phyloP scores from a whole-genome alignment of 345 rosid genomes.

The Eucalyptus pauciflora region DNA sequence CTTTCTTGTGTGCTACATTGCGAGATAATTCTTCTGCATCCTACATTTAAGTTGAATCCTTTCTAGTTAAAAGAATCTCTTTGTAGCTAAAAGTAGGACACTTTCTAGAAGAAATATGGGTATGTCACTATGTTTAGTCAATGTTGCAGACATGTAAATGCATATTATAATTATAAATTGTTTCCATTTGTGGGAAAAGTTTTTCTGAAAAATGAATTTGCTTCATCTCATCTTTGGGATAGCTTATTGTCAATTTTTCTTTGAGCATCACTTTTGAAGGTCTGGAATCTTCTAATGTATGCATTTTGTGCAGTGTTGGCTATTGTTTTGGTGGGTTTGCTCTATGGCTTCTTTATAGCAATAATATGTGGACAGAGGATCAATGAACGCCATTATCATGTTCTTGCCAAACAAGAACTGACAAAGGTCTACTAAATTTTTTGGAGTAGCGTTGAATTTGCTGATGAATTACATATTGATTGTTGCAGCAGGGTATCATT shows the following conservation, averaged over 20 bases:
- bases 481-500: neutral
- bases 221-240: neutral
- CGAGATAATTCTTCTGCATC: neutral
- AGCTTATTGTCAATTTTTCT: neutral
- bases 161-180: neutral
- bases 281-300: neutral
- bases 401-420: slow-evolving; percentile 97
- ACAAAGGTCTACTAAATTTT: slow-evolving; percentile 52
- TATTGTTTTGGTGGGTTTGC: slow-evolving; percentile 92
- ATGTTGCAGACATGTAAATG: neutral
- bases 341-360: slow-evolving; percentile 95
- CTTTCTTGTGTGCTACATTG: neutral
- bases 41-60: neutral
- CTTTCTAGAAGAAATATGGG: neutral
- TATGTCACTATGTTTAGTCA: neutral
- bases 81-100: neutral
- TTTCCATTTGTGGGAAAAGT: neutral
- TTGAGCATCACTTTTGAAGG: neutral
- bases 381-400: slow-evolving; percentile 91
- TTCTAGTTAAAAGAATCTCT: neutral
- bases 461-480: neutral
- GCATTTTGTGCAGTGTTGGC: slow-evolving; percentile 56
- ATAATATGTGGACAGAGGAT: slow-evolving; percentile 99
- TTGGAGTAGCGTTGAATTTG: neutral
- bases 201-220: neutral